A percentile compares a stretch with the other conserved stretches of the same genome.
These are phyloP conservation scores for Ogataea populi-albae DNA, from an alignment of 805 yeast species.

Conservation along the genomic window DNA sequence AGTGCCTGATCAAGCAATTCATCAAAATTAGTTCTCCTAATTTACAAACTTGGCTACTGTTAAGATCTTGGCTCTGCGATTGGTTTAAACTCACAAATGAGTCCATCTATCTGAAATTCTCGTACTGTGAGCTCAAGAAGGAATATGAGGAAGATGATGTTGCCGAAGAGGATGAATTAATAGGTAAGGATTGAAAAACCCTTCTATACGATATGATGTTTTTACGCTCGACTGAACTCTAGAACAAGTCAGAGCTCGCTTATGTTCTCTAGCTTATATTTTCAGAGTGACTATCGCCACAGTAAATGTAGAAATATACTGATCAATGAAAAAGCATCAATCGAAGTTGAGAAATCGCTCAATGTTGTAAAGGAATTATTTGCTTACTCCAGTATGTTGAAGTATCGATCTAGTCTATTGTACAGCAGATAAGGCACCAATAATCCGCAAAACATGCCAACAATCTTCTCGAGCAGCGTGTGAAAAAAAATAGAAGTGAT, in stretches of 20 bases:
- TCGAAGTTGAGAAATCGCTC: too few relatives aligned
- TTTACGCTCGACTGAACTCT: too few relatives aligned
- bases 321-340: too few relatives aligned
- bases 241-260: too few relatives aligned
- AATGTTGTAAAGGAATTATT: too few relatives aligned
- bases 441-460: constrained; percentile 41
- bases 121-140: constrained; percentile 8
- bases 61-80: constrained; percentile 10
- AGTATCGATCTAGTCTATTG: constrained; percentile 10
- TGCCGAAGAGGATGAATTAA: constrained; percentile 1
- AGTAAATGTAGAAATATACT: too few relatives aligned
- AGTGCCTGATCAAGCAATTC: constrained; percentile 1
- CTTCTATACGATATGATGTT: too few relatives aligned
- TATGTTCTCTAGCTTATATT: too few relatives aligned
- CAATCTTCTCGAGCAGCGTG: constrained; percentile 43
- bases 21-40: constrained; percentile 3
- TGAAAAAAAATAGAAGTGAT: constrained; percentile 51
- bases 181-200: too few relatives aligned
- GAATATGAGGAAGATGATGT: constrained; percentile 5
- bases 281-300: too few relatives aligned
- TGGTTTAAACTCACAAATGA: constrained; percentile 11
- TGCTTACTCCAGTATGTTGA: constrained; percentile 11
- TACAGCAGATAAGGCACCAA: constrained; percentile 31
- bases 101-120: constrained; percentile 7
- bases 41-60: constrained; percentile 10